Evolutionary conservation across 2,329 filamentous ascomycete genomes (phyloP).

Genomic region (Colletotrichum eleusines): DNA sequence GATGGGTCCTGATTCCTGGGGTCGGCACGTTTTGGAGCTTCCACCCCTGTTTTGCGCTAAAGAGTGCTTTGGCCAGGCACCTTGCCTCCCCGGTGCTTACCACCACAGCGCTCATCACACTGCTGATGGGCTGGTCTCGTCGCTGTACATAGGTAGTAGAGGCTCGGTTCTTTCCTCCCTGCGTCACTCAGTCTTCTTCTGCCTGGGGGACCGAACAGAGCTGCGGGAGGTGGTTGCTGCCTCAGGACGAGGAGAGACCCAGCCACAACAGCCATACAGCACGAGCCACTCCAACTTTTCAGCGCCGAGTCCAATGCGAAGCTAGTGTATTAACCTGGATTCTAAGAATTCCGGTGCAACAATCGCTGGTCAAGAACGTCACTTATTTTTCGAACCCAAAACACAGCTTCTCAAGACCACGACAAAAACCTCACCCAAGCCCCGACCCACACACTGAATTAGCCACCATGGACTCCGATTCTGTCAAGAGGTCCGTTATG

Average conservation of each 20-base stretch:
- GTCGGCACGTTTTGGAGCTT: slow-evolving; percentile 41
- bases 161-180: slow-evolving; percentile 6
- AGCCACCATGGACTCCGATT: slow-evolving; percentile 67
- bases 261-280: slow-evolving; percentile 36
- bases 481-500: slow-evolving; percentile 72
- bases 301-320: slow-evolving; percentile 17
- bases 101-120: slow-evolving; percentile 14
- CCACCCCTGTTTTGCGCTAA: slow-evolving; percentile 40
- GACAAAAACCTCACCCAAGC: slow-evolving; percentile 27
- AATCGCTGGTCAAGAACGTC: slow-evolving; percentile 13
- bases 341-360: slow-evolving; percentile 17
- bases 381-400: background rate
- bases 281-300: slow-evolving; percentile 36
- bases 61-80: slow-evolving; percentile 22
- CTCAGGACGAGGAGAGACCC: slow-evolving; percentile 11
- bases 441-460: slow-evolving; percentile 40
- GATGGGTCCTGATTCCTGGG: slow-evolving; percentile 42
- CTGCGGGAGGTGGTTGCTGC: background rate
- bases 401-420: background rate
- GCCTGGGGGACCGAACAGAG: slow-evolving; percentile 7
- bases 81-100: background rate
- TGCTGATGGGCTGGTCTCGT: slow-evolving; percentile 6
- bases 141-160: too few species aligned
- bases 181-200: slow-evolving; percentile 9
- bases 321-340: slow-evolving; percentile 19